Conservation (phyloP, 805 yeast species). For the Tetrapisispora fleetii region DNA sequence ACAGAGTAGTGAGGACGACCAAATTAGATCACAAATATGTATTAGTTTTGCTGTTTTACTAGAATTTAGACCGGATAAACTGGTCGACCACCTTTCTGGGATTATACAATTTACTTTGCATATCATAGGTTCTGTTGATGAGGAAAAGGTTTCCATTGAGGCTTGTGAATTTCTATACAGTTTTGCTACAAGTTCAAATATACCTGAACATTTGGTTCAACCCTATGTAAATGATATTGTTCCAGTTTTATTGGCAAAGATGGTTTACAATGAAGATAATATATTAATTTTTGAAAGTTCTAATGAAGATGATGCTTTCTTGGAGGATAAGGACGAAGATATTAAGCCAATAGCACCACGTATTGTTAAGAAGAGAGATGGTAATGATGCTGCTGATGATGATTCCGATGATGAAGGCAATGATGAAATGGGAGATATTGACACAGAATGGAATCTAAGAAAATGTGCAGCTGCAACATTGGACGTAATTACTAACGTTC, state of each 20-base stretch:
- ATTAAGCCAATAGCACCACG: conserved; percentile 74
- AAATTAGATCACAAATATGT: conserved; percentile 67
- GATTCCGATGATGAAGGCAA: conserved; percentile 53
- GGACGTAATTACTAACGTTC: conserved; percentile 63
- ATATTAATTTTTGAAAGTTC: conserved; percentile 49
- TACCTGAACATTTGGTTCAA: conserved; percentile 43
- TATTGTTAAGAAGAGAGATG: conserved; percentile 37
- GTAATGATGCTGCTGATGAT: conserved; percentile 42
- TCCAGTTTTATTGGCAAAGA: conserved; percentile 69
- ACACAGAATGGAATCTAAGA: conserved; percentile 80
- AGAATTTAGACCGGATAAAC: conserved; percentile 70
- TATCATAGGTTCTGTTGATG: conserved; percentile 46
- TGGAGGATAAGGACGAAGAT: conserved; percentile 80
- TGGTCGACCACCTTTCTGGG: conserved; percentile 75
- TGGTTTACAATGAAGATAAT: conserved; percentile 85
- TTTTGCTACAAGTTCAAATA: conserved; percentile 50
- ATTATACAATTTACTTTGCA: conserved; percentile 77
- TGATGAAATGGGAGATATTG: conserved; percentile 56
- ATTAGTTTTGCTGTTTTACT: conserved; percentile 60
- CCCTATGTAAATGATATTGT: conserved; percentile 53
- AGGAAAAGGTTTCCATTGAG: conserved; percentile 74
- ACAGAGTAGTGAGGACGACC: conserved; percentile 39
- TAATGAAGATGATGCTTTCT: conserved; percentile 61
- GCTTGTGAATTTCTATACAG: conserved; percentile 87
- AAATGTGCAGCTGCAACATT: conserved; percentile 92